phyloP scores from a whole-genome alignment of 2,329 filamentous ascomycete genomes.

The Colletotrichum limetticola region DNA sequence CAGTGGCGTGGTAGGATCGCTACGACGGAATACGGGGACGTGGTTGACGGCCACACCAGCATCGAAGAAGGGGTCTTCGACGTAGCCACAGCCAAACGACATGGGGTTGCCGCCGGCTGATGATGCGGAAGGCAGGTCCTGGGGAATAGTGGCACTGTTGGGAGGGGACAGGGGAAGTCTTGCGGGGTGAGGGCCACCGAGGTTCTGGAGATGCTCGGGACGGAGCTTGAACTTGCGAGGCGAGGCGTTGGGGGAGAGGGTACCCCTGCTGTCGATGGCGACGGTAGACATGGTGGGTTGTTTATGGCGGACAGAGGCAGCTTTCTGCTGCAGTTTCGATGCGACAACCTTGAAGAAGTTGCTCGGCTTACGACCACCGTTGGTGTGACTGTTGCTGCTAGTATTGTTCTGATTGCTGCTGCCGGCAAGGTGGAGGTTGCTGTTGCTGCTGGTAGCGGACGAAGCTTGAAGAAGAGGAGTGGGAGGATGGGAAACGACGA shows the following conservation, averaged over 20 bases:
- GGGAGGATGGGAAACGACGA: constrained; percentile 34
- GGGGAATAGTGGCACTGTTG: constrained; percentile 41
- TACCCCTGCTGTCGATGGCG: constrained; percentile 25
- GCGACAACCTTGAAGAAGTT: constrained; percentile 54
- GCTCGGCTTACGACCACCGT: constrained; percentile 45
- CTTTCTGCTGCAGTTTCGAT: constrained; percentile 53
- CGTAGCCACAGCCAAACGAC: constrained; percentile 48
- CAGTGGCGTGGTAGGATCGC: constrained; percentile 49
- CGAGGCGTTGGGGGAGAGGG: constrained; percentile 34
- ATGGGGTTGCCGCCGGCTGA: constrained; percentile 27
- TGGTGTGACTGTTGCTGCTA: constrained; percentile 15
- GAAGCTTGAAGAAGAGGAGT: constrained; percentile 40
- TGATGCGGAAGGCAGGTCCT: constrained; percentile 31
- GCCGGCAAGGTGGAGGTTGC: constrained; percentile 46
- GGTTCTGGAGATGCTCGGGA: constrained; percentile 36
- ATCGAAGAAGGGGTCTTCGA: constrained; percentile 52
- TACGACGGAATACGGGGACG: constrained; percentile 43
- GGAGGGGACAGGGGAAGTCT: constrained; percentile 36
- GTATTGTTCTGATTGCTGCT: constrained; percentile 35
- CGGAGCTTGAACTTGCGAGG: constrained; percentile 48
- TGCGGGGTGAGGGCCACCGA: constrained; percentile 36
- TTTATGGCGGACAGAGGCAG: constrained; percentile 45
- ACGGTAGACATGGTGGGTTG: constrained; percentile 35
- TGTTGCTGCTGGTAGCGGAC: constrained; percentile 41
- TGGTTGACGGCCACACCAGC: constrained; percentile 39